Base-by-base conservation (phyloP, 2,329 filamentous ascomycete species). In the Penicillium sp. region DNA sequence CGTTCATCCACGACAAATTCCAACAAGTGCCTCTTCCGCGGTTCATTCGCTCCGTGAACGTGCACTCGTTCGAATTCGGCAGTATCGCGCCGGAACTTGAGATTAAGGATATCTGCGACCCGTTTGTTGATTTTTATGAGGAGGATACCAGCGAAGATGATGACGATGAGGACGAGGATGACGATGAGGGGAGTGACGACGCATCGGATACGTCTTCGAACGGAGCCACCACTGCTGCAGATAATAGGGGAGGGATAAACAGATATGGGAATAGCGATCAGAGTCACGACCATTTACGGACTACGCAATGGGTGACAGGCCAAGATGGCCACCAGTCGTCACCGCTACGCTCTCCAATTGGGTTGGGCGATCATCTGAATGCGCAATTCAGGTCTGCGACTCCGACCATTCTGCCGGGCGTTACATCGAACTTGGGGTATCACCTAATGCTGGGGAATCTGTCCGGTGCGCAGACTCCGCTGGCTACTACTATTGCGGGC, bases 41-140 rank as follows among this genome's bases (percentile, higher is more conserved):
- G 67, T 97, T 99, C 81, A 97, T 99, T 75, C 92, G 94, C 68
- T 94, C 91, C 24, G 94, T 99, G 65, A 88, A 91, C 55, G 92
- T 97, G 42, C 92, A 97, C 71, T 87, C 90, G 60, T 99, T 99
- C 74, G 87, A 93, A 62, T 97, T 99, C 71, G 94, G 94, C 48
- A 84, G 80, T 26, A 85, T 93, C 50, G 81, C 89, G 40, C 94
- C 94, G 1, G 83, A 89, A 64, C 83, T 99, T 43, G 91, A 95
- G 69, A 87, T 99, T 66, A 97, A 97, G 75, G 94, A 97, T 72
- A 92, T 99, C 60, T 95, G 93, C 65, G 92, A 99, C 70, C 94
- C 94, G 1, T 82, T 97, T 58, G 87, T 91, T 0, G 94, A 99
- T 67, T 99, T 99, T 69, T 99, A 99, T 77, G 94, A 97, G 38